phyloP scores from a whole-genome alignment of 78 protist species.

The Fonticula alba region DNA sequence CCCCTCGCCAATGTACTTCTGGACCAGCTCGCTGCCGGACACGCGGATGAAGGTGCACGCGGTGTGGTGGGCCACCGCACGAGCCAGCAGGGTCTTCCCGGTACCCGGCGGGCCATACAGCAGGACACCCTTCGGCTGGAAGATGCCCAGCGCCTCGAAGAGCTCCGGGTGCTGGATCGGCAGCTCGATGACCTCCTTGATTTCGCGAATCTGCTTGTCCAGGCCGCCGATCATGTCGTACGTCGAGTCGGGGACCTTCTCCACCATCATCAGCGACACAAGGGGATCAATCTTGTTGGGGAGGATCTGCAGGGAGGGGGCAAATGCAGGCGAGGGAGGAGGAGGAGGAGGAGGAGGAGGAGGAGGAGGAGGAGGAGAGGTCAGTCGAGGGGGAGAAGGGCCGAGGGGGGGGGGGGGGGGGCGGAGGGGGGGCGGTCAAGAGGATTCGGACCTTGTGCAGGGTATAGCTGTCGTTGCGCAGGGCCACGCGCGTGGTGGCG shows the following conservation, averaged over 20 bases:
- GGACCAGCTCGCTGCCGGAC: conserved; percentile 96
- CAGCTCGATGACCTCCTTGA: conserved; percentile 95
- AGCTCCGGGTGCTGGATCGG: conserved; percentile 99
- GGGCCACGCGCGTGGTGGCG: conserved; percentile 79
- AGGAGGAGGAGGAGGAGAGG: no score
- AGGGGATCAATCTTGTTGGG: conserved; percentile 90
- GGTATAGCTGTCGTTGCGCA: conserved; percentile 60
- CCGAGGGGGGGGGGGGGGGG: no score
- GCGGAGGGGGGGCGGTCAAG: no score
- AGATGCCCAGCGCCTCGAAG: conserved; percentile 94
- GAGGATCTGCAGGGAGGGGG: conserved; percentile 32
- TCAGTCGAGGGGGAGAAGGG: no score
- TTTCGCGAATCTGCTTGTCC: conserved; percentile 95
- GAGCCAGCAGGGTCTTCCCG: conserved; percentile 96
- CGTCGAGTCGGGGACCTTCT: conserved; percentile 96
- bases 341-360: no score
- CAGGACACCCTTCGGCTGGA: conserved; percentile 89
- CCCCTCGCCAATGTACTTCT: conserved; percentile 99
- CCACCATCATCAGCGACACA: conserved; percentile 88
- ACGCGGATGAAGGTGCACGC: conserved; percentile 97
- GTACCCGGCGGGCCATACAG: conserved; percentile 95
- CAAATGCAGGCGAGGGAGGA: no score
- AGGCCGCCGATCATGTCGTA: conserved; percentile 98
- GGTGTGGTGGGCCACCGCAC: conserved; percentile 99
- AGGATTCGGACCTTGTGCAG: conserved; percentile 62